These are phyloP conservation scores for Aspergillus caelatus DNA, from an alignment of 2,329 filamentous ascomycete genomes.

Conservation along the genomic window DNA sequence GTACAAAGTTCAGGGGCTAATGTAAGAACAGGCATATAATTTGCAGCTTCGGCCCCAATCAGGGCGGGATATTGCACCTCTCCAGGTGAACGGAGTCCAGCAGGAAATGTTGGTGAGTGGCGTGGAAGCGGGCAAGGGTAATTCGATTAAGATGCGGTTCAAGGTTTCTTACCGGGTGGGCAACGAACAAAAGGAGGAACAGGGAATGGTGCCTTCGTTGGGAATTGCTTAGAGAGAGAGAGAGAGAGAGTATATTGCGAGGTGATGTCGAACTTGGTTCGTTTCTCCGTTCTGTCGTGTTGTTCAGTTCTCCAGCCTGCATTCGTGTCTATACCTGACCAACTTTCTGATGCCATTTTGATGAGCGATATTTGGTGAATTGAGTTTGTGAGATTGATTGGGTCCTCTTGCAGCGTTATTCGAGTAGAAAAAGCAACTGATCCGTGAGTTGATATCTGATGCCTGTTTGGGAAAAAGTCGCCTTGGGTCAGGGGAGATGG, in stretches of 20 bases:
- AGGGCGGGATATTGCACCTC: conserved; percentile 71
- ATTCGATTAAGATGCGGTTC: conserved; percentile 86
- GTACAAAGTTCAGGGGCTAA: background rate
- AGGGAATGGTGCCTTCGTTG: conserved; percentile 80
- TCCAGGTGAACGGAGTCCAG: conserved; percentile 74
- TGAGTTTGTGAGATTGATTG: background rate
- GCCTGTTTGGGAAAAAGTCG: background rate
- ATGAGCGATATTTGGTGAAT: conserved; percentile 1
- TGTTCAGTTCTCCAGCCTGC: conserved; percentile 4
- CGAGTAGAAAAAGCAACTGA: background rate
- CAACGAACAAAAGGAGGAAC: conserved; percentile 67
- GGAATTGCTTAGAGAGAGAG: conserved; percentile 65
- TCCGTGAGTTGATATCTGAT: background rate
- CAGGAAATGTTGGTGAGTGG: conserved; percentile 80
- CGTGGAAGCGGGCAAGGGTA: conserved; percentile 72
- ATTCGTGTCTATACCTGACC: conserved; percentile 16
- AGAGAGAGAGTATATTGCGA: conserved; percentile 2
- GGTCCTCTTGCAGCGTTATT: background rate
- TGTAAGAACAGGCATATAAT: conserved; percentile 67
- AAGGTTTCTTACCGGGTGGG: conserved; percentile 78
- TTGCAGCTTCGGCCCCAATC: conserved; percentile 84
- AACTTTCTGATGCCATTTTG: background rate
- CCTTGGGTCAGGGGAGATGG: background rate
- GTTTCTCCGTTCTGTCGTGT: background rate
- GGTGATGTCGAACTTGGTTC: background rate